These are phyloP conservation scores for Myxozyma neotropica DNA, from an alignment of 805 yeast genomes.

Conservation along the genomic window DNA sequence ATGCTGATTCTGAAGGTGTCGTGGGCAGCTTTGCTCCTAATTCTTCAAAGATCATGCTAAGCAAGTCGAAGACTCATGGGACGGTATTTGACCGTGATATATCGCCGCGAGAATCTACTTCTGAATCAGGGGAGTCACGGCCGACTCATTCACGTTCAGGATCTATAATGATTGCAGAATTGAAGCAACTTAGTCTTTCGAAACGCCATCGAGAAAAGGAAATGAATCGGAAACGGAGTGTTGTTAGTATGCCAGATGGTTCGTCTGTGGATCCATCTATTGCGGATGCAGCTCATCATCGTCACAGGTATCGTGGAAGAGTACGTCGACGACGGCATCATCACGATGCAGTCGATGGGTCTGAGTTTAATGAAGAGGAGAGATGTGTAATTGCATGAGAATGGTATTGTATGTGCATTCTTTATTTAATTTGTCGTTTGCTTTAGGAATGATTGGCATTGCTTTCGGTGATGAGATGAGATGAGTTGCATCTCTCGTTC, in stretches of 20 bases:
- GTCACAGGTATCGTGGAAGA: slow-evolving; percentile 4
- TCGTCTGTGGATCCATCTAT: not conserved
- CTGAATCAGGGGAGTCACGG: not conserved
- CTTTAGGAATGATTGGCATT: no score
- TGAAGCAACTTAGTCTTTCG: not conserved
- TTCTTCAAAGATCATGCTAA: not conserved
- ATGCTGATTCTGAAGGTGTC: no score
- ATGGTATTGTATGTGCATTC: no score
- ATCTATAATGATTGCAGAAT: slow-evolving; percentile 5
- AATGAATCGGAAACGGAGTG: slow-evolving; percentile 5
- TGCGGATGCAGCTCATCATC: slow-evolving; percentile 2
- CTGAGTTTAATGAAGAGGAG: slow-evolving; percentile 19
- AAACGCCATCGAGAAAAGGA: not conserved
- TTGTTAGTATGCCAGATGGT: slow-evolving; percentile 8
- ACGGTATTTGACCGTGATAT: not conserved
- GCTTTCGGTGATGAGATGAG: no score
- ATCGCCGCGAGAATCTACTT: not conserved
- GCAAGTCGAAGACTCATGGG: not conserved
- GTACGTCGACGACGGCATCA: not conserved
- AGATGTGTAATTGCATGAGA: slow-evolving; percentile 15
- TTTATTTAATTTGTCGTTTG: no score
- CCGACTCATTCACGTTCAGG: slow-evolving; percentile 2
- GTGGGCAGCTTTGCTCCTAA: no score
- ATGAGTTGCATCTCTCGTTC: no score
- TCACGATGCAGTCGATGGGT: not conserved